phyloP scores from a whole-genome alignment of 164 flowering plant species.

The Dillenia turbinata region DNA sequence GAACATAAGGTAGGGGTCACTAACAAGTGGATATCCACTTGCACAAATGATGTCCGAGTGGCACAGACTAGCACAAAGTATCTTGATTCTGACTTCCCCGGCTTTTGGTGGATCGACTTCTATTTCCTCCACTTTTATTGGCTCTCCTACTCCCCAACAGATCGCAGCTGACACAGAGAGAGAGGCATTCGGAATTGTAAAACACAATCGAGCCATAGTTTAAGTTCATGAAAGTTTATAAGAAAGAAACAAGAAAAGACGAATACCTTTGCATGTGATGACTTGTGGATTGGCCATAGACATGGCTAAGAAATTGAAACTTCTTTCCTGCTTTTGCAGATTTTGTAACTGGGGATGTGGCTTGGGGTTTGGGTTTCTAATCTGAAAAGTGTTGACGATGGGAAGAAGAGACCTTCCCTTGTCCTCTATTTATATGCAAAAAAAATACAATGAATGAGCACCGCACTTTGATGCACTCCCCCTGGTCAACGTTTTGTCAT shows the following conservation, averaged over 20 bases:
- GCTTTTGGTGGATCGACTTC: conserved; percentile 41
- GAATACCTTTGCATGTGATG: conserved; percentile 23
- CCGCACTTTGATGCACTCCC: no score
- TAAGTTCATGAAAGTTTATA: not conserved
- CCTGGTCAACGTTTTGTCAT: no score
- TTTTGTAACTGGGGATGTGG: no score
- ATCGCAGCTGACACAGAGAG: conserved; percentile 22
- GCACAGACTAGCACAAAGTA: conserved; percentile 45
- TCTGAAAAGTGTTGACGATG: no score
- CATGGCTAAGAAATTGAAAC: not conserved
- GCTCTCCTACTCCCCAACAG: conserved; percentile 28
- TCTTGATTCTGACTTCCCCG: conserved; percentile 42
- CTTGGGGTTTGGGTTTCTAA: no score
- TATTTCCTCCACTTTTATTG: conserved; percentile 34
- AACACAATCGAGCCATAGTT: not conserved
- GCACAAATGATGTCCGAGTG: conserved; percentile 33
- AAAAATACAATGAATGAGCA: no score
- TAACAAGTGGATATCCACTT: conserved; percentile 19
- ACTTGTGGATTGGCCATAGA: conserved; percentile 3
- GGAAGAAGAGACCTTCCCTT: no score
- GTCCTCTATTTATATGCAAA: no score
- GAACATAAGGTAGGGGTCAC: not conserved
- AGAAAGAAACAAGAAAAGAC: not conserved
- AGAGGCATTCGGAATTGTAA: not conserved
- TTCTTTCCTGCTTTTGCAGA: no score